Percentiles rank a stretch among this genome's conserved stretches.
Evolutionary conservation across 192 early-diverging fungal species (phyloP).

Genomic region (Tieghemiomyces parasiticus): DNA sequence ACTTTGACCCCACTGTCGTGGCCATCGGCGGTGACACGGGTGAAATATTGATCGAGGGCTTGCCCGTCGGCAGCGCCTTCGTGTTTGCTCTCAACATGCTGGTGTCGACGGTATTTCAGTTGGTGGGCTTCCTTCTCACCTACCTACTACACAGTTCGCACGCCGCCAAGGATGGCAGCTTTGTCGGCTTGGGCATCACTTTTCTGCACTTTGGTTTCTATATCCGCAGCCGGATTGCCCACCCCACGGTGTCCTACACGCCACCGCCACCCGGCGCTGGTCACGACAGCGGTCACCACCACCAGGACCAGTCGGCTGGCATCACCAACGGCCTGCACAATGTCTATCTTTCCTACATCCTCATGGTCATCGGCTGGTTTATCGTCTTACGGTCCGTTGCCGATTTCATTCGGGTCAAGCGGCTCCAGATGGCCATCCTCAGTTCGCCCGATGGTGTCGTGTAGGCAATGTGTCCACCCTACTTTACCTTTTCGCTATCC

Average conservation of each 20-base stretch:
- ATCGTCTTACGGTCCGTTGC: conserved; percentile 55
- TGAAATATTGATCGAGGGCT: conserved; percentile 75
- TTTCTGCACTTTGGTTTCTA: conserved; percentile 65
- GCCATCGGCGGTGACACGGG: conserved; percentile 58
- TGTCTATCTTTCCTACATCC: conserved; percentile 51
- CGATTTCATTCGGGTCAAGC: conserved; percentile 55
- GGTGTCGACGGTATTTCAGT: conserved; percentile 64
- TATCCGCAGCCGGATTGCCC: conserved; percentile 39
- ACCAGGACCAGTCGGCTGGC: conserved; percentile 13
- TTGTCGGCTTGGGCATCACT: conserved; percentile 66
- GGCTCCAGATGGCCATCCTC: conserved; percentile 53
- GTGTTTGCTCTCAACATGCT: conserved; percentile 68
- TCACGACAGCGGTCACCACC: conserved; percentile 13
- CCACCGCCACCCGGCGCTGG: too few relatives aligned
- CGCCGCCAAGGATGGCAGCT: conserved; percentile 67
- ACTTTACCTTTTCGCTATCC: neutral
- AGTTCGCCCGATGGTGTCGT: conserved; percentile 33
- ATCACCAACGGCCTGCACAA: conserved; percentile 33
- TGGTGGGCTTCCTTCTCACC: conserved; percentile 81
- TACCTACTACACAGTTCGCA: conserved; percentile 81
- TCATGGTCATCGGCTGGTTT: conserved; percentile 58
- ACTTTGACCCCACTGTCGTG: conserved; percentile 65
- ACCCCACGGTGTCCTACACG: conserved; percentile 13
- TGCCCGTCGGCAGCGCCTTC: conserved; percentile 71
- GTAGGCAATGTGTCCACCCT: neutral